These are phyloP conservation scores for Eremochloa ophiuroides DNA, from an alignment of 176 grass and related monocot species.

Conservation along the genomic window DNA sequence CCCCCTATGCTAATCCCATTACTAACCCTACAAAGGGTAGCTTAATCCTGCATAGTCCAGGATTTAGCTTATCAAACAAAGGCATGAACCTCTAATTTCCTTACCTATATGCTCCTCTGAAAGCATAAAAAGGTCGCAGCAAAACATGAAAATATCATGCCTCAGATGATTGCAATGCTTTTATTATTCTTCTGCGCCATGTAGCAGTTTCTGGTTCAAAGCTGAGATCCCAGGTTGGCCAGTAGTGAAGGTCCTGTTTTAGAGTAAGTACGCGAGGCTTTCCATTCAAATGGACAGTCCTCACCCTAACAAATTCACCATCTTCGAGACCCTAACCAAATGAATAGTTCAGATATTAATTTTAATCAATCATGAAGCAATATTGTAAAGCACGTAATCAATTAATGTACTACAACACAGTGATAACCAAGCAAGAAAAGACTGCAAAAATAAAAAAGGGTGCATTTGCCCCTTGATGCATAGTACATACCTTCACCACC, in stretches of 20 bases:
- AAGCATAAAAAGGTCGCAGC: background rate
- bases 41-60: background rate
- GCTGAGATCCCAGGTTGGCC: slow-evolving; percentile 94
- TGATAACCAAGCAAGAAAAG: slow-evolving; percentile 11
- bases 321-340: slow-evolving; percentile 73
- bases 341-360: slow-evolving; percentile 13
- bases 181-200: slow-evolving; percentile 82
- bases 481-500: slow-evolving; percentile 67
- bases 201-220: slow-evolving; percentile 85
- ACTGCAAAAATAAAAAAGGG: background rate
- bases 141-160: slow-evolving; percentile 24
- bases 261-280: slow-evolving; percentile 88
- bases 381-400: background rate
- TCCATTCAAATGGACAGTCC: slow-evolving; percentile 88
- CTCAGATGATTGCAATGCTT: slow-evolving; percentile 49
- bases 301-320: slow-evolving; percentile 93
- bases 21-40: slow-evolving; percentile 7
- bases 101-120: background rate
- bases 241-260: slow-evolving; percentile 98
- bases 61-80: background rate
- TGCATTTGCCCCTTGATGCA: slow-evolving; percentile 7
- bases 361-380: background rate
- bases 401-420: background rate
- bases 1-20: slow-evolving; percentile 19
- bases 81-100: background rate